Conservation (phyloP, 1,284 basidiomycete genomes). For the Mycena sp. region DNA sequence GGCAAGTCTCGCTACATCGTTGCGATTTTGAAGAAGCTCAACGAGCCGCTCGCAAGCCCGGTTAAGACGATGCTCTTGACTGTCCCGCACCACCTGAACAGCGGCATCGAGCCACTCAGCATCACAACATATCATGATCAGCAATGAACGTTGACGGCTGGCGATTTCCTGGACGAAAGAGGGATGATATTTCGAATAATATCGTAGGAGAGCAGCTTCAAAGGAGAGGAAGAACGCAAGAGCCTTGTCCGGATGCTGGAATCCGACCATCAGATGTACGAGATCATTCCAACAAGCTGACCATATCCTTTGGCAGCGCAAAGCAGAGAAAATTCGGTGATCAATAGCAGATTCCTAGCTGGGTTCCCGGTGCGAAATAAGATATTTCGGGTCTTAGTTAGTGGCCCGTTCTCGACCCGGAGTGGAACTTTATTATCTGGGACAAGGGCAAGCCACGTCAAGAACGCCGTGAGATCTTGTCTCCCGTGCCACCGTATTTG, state of each 20-base stretch:
- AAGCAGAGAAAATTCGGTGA: slow-evolving; percentile 24
- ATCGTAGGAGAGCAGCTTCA: slow-evolving; percentile 12
- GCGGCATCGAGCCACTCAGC: slow-evolving; percentile 25
- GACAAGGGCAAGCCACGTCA: slow-evolving; percentile 22
- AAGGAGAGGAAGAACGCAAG: slow-evolving; percentile 18
- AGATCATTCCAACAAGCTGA: slow-evolving; percentile 27
- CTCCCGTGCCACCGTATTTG: slow-evolving; percentile 12
- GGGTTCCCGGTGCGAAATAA: slow-evolving; percentile 27
- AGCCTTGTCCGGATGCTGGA: slow-evolving; percentile 5
- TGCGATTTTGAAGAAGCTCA: slow-evolving; percentile 1
- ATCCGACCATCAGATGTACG: slow-evolving; percentile 12
- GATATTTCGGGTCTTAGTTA: slow-evolving; percentile 23
- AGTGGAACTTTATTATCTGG: slow-evolving; percentile 20
- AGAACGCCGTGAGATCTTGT: slow-evolving; percentile 14
- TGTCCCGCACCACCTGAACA: slow-evolving; percentile 17
- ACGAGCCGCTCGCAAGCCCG: slow-evolving; percentile 9
- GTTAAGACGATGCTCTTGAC: neutral
- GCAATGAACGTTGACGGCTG: slow-evolving; percentile 16
- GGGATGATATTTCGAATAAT: slow-evolving; percentile 17
- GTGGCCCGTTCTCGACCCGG: slow-evolving; percentile 17
- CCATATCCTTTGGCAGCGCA: slow-evolving; percentile 28
- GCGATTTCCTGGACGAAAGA: slow-evolving; percentile 1
- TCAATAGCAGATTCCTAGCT: slow-evolving; percentile 14
- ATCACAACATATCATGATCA: slow-evolving; percentile 25
- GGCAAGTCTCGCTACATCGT: neutral